Evolutionary conservation across 352 stramenopile genomes (phyloP).

Genomic region (Phytophthora cactorum): DNA sequence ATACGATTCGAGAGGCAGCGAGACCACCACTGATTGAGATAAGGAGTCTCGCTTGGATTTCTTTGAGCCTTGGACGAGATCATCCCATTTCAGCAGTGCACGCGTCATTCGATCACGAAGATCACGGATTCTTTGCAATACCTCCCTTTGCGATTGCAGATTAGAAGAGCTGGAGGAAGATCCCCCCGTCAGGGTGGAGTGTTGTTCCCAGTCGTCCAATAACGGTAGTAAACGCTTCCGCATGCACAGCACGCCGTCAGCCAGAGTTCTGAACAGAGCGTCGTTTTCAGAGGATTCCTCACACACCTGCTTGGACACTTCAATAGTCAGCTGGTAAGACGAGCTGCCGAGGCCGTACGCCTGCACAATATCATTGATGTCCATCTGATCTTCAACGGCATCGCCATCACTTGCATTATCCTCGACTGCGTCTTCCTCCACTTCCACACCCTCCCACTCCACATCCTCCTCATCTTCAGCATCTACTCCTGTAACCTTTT

Average conservation of each 20-base stretch:
- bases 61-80: conserved; percentile 38
- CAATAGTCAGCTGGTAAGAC: conserved; percentile 76
- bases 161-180: conserved; percentile 2
- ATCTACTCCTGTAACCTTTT: conserved; percentile 11
- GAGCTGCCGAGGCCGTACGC: conserved; percentile 79
- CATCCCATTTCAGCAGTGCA: conserved; percentile 47
- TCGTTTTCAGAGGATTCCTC: conserved; percentile 74
- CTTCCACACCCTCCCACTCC: conserved; percentile 32
- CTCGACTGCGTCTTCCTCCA: conserved; percentile 1
- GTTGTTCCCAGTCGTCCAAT: conserved; percentile 61
- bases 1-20: conserved; percentile 44
- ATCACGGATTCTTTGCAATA: conserved; percentile 36
- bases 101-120: conserved; percentile 43
- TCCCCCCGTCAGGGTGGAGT: conserved; percentile 28
- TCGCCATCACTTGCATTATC: conserved; percentile 15
- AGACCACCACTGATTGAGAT: conserved; percentile 27
- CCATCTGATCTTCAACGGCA: conserved; percentile 41
- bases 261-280: conserved; percentile 58
- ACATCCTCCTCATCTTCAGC: conserved; percentile 22
- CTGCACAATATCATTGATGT: conserved; percentile 83
- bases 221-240: conserved; percentile 79
- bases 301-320: conserved; percentile 63
- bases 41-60: conserved; percentile 10
- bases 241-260: conserved; percentile 62
- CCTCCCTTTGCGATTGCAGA: conserved; percentile 19